Conservation (phyloP, 352 stramenopile species). For the Pythium graminicola region DNA sequence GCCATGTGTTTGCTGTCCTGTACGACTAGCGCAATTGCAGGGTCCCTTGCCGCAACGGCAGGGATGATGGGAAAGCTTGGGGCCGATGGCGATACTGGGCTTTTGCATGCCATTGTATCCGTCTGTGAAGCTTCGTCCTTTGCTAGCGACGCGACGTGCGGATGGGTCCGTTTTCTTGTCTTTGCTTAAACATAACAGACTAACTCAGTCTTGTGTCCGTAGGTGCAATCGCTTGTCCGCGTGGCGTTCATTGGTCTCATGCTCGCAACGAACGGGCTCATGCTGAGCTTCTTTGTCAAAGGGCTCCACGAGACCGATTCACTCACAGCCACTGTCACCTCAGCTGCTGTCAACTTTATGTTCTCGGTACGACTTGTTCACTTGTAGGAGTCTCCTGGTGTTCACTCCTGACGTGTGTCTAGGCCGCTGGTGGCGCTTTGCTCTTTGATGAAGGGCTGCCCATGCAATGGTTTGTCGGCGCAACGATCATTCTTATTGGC, state of each 20-base stretch:
- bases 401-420: not conserved
- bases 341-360: conserved; percentile 76
- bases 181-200: not conserved
- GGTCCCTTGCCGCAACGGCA: conserved; percentile 43
- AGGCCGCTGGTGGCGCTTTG: conserved; percentile 47
- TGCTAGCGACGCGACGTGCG: not conserved
- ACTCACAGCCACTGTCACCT: conserved; percentile 79
- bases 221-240: conserved; percentile 33
- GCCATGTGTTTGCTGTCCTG: not conserved
- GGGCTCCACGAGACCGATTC: conserved; percentile 81
- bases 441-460: conserved; percentile 69
- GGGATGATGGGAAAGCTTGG: conserved; percentile 60
- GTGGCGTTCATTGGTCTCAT: conserved; percentile 57
- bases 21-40: conserved; percentile 42
- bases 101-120: conserved; percentile 17
- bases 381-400: too few species aligned
- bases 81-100: conserved; percentile 28
- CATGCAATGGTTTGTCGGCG: conserved; percentile 68
- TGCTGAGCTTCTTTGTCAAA: conserved; percentile 79
- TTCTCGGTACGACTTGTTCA: conserved; percentile 36
- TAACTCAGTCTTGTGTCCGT: too few species aligned
- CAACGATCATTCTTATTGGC: conserved; percentile 60
- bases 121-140: conserved; percentile 14
- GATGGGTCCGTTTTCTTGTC: conserved; percentile 1
- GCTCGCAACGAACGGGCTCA: conserved; percentile 62